phyloP scores from a whole-genome alignment of 2,329 filamentous ascomycete genomes.

The Trichothecium sympodiale region DNA sequence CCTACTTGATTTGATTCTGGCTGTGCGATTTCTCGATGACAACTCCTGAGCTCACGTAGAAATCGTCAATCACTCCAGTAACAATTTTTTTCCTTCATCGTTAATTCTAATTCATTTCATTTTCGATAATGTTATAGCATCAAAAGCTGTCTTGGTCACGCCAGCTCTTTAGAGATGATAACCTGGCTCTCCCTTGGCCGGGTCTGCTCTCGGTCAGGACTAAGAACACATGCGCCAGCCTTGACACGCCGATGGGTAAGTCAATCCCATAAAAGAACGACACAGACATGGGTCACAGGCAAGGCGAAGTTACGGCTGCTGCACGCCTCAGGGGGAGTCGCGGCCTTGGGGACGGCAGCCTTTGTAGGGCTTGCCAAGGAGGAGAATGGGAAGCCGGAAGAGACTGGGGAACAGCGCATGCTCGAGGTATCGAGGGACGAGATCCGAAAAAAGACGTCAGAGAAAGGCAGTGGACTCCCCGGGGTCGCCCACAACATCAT shows the following conservation, averaged over 20 bases:
- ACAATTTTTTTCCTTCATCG: too few relatives aligned
- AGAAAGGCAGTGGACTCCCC: slow-evolving; percentile 47
- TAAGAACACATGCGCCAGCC: slow-evolving; percentile 14
- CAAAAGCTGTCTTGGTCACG: not conserved
- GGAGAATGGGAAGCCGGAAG: slow-evolving; percentile 33
- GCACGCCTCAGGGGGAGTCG: slow-evolving; percentile 28
- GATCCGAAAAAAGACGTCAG: slow-evolving; percentile 56
- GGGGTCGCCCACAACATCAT: slow-evolving; percentile 48
- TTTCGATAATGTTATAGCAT: too few relatives aligned
- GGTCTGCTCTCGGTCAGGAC: slow-evolving; percentile 27
- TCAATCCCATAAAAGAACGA: not conserved
- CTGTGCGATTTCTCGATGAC: too few relatives aligned
- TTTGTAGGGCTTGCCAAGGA: slow-evolving; percentile 48
- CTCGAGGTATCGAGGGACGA: slow-evolving; percentile 70
- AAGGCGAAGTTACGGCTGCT: slow-evolving; percentile 17
- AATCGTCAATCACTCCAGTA: too few relatives aligned
- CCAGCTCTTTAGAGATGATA: slow-evolving; percentile 30
- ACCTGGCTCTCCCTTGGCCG: slow-evolving; percentile 30
- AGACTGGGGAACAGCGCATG: slow-evolving; percentile 80
- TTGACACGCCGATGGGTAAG: slow-evolving; percentile 3
- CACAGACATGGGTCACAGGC: slow-evolving; percentile 9
- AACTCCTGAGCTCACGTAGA: too few relatives aligned
- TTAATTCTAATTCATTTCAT: too few relatives aligned
- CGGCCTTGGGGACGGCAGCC: slow-evolving; percentile 38
- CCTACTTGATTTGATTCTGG: too few relatives aligned